phyloP scores from a whole-genome alignment of 2,329 filamentous ascomycete species.

The Nothophaeocryptopus gaeumannii region DNA sequence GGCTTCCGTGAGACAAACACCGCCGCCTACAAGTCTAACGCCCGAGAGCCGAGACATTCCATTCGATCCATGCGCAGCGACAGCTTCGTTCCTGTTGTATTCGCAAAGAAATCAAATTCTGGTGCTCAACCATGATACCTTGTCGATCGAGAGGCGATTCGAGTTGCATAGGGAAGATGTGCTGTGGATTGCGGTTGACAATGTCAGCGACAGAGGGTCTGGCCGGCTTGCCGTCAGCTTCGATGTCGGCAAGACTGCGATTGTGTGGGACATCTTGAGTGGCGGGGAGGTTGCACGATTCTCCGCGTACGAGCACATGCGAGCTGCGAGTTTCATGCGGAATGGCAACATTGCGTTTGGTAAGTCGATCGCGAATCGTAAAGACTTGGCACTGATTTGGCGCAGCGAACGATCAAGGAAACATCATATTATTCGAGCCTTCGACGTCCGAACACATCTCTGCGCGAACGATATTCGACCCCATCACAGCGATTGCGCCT shows the following conservation, averaged over 20 bases:
- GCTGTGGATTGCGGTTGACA: constrained; percentile 81
- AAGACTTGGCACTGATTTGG: background rate
- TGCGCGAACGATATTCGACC: constrained; percentile 86
- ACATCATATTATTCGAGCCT: constrained; percentile 91
- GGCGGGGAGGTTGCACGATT: constrained; percentile 91
- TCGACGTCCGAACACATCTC: constrained; percentile 90
- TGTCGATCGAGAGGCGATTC: constrained; percentile 85
- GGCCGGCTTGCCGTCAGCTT: constrained; percentile 90
- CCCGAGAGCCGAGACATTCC: constrained; percentile 49
- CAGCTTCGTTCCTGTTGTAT: constrained; percentile 86
- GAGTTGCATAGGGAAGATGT: constrained; percentile 80
- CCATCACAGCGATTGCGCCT: constrained; percentile 89
- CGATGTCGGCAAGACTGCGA: constrained; percentile 83
- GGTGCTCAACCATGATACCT: constrained; percentile 86
- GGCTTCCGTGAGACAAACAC: constrained; percentile 26
- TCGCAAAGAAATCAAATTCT: constrained; percentile 77
- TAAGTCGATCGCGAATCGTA: constrained; percentile 46
- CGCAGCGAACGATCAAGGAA: constrained; percentile 84
- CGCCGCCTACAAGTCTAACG: constrained; percentile 45
- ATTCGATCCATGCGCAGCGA: constrained; percentile 87
- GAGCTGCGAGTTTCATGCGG: constrained; percentile 88
- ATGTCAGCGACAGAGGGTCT: constrained; percentile 79
- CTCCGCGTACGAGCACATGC: constrained; percentile 81
- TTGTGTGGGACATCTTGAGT: constrained; percentile 94
- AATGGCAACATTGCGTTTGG: constrained; percentile 97